Evolutionary conservation across 2,329 filamentous ascomycete genomes (phyloP).

Genomic region (Colletotrichum tropicicola): DNA sequence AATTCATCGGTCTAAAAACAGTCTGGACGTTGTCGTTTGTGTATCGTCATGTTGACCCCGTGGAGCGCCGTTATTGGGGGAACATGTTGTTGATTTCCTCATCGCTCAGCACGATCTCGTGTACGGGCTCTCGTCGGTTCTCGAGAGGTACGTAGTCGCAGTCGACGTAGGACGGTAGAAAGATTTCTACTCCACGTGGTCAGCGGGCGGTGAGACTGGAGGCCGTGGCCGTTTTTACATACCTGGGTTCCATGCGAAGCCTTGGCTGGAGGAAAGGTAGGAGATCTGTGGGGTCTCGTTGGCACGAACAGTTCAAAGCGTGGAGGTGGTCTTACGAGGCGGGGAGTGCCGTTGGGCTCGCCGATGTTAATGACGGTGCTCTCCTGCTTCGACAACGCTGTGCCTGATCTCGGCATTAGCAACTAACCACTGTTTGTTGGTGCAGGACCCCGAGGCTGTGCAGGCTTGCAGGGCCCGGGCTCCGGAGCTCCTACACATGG

Average conservation of each 20-base stretch:
- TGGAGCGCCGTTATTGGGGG: slow-evolving; percentile 59
- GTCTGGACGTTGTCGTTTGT: slow-evolving; percentile 24
- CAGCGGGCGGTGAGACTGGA: not conserved
- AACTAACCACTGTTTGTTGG: slow-evolving; percentile 1
- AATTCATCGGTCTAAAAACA: slow-evolving; percentile 39
- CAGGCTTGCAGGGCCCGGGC: not conserved
- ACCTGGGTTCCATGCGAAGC: slow-evolving; percentile 86
- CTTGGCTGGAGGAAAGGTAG: slow-evolving; percentile 81
- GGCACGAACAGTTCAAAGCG: not conserved
- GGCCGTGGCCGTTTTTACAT: slow-evolving; percentile 32
- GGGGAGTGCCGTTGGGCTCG: slow-evolving; percentile 75
- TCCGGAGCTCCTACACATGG: not conserved
- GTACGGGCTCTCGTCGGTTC: slow-evolving; percentile 78
- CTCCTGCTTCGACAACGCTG: slow-evolving; percentile 76
- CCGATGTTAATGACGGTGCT: slow-evolving; percentile 85
- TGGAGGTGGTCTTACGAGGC: slow-evolving; percentile 65
- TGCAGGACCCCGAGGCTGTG: not conserved
- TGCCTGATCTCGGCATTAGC: slow-evolving; percentile 60
- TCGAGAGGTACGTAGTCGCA: slow-evolving; percentile 80
- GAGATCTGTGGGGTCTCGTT: slow-evolving; percentile 67
- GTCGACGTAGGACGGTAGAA: slow-evolving; percentile 81
- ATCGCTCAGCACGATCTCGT: slow-evolving; percentile 81
- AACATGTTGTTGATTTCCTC: slow-evolving; percentile 77
- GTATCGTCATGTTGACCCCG: slow-evolving; percentile 13
- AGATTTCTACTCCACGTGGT: slow-evolving; percentile 68